A percentile compares a stretch with the other conserved stretches of the same genome.
Evolutionary conservation across 768 basidiomycete species (phyloP).

Genomic region (Agaricus blazei): DNA sequence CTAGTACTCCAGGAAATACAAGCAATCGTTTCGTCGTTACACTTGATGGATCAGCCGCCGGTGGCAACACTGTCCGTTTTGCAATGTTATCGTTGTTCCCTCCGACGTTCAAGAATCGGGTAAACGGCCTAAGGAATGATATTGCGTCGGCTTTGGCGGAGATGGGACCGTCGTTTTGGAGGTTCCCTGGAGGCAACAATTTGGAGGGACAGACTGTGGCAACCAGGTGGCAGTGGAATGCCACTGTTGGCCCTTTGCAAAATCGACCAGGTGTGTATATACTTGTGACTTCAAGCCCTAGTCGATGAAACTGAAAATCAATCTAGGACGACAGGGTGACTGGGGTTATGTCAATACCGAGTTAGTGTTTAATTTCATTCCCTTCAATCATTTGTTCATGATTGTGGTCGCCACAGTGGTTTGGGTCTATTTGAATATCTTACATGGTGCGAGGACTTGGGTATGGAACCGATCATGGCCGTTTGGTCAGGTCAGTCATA

Average conservation of each 20-base stretch:
- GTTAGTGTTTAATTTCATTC: conserved; percentile 23
- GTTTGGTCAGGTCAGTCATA: conserved; percentile 45
- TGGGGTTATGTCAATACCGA: conserved; percentile 62
- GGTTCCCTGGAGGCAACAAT: conserved; percentile 68
- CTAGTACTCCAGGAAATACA: conserved; percentile 30
- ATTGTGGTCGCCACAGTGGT: conserved; percentile 28
- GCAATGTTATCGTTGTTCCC: conserved; percentile 64
- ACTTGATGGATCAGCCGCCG: conserved; percentile 34
- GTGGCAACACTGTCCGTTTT: conserved; percentile 46
- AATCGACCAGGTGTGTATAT: conserved; percentile 32
- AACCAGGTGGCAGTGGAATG: conserved; percentile 63
- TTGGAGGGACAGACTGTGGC: conserved; percentile 54
- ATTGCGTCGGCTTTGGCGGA: conserved; percentile 53
- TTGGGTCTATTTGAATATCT: conserved; percentile 56
- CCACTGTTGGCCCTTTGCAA: conserved; percentile 50
- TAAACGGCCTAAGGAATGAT: conserved; percentile 59
- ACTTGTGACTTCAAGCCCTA: not conserved
- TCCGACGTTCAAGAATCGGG: conserved; percentile 56
- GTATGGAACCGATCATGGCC: conserved; percentile 60
- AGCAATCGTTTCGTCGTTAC: conserved; percentile 51
- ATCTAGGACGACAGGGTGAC: conserved; percentile 42
- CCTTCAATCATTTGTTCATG: not conserved
- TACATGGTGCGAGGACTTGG: conserved; percentile 52
- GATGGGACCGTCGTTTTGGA: conserved; percentile 56
- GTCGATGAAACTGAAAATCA: not conserved